Evolutionary conservation across 768 basidiomycete genomes (phyloP), one percentile per base, ranked within the genome.

Genomic region (Termitomyces sp.): DNA sequence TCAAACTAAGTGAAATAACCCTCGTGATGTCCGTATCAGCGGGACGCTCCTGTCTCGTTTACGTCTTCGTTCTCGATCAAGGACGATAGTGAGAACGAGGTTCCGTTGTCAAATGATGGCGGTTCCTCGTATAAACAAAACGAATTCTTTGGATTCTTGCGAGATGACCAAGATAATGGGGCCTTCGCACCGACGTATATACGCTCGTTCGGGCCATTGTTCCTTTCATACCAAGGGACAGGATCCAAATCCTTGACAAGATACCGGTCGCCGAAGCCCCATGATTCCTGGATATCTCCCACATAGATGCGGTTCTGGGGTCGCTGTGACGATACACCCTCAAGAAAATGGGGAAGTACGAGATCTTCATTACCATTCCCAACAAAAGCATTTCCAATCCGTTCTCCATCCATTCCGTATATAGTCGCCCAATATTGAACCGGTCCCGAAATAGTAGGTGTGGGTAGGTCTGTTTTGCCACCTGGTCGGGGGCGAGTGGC

Each of bases 391-490:
- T 63, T 67, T 8, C 68, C 72, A 25, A 77, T 63, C 37, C 60
- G 68, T 57, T 69, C 67, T 36, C 74, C 74, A 9, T 64, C 63
- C 25, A 73, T 43, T 17, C 67, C 64, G 62, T 75, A 77, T 32
- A 75, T 67, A 0, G 72, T 63, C 6, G 66, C 74, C 71, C 70
- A 76, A 58, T 71, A 72, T 20, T 63, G 62, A n/a, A 68, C 66
- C 2, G 69, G 66, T 4, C 65, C 67, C 12, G 60, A 10, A 25
- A 61, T 43, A 14, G 59, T 52, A 10, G 64, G 50, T 15, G 47
- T 46, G 9, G 66, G 54, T 4, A 63, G 60, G 17, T 62, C 55
- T 31, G 51, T 62, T 37, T 63, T 62, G 11, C 63, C 61, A 5
- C 56, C 59, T 34, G 37, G 52, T 29, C 49, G 60, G 11, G 34